Evolutionary conservation across 2,329 filamentous ascomycete species (phyloP), one percentile per base, ranked within the genome.

Genomic region (Fusarium zealandicum): DNA sequence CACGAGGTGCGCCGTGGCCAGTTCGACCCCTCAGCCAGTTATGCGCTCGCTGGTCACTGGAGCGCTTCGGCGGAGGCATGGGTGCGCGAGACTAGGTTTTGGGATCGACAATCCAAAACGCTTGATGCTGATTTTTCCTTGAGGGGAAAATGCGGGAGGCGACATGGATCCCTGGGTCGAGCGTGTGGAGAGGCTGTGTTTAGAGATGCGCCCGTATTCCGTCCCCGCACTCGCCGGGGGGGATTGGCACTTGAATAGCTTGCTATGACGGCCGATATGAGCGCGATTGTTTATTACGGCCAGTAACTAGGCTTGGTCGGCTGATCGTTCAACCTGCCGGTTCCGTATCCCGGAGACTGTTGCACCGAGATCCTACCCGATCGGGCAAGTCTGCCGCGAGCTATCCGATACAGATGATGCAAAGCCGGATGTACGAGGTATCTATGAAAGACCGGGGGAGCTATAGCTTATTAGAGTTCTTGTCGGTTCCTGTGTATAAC

Each of bases 31-130:
- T 61, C 52, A 49, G 49, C 10, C 10, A 30, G 13, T 62, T 61
- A 62, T 51, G 58, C 58, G 58, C 58, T 30, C 17, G 22, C 33
- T 32, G 44, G 35, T 54, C 16, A 61, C 49, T 61, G 58, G 58
- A 62, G 58, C 58, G 49, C 58, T 59, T 61, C 53, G 32, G 35
- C 14, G 25, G 12, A 12, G 28, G 22, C 58, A 62, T 41, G 58
- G 58, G 57, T 59, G 16, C 12, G n/a, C 2, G 28, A 45, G 39
- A 22, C 54, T 17, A 25, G 33, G 25, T 28, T 17, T 18, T 16
- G 28, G 25, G 58, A 61, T 61, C 43, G 41, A 38, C 58, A 31
- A 16, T 33, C 37, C 10, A n/a, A 51, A 47, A 49, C 45, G n/a
- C n/a, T 25, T 33, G 25, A 46, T 35, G 25, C 38, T 33, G 11